Evolutionary conservation across 257 asterid species (phyloP), one percentile per base, ranked within the genome.

Genomic region (Solanum clarkiae): DNA sequence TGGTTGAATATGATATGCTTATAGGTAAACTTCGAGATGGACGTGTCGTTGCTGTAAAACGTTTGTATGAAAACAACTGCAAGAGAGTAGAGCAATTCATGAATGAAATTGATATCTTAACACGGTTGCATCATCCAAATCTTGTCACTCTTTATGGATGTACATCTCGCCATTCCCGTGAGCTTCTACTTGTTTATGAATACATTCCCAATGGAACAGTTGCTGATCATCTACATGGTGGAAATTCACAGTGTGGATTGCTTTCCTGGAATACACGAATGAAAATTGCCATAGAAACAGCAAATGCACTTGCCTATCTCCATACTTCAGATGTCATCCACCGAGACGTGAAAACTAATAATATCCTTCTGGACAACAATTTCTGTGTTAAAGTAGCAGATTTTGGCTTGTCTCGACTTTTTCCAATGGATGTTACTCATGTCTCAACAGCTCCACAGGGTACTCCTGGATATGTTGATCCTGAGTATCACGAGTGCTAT

Each of bases 391-490:
- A 94, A 90, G 98, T 95, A 26, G 98, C 96, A 47, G 98, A 95
- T 84, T 95, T 95, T 62, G 98, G 98, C 71, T 72, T 95, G 24
- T 95, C 98, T 5, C 85, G 98, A 6, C 83, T 90, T 22, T 91
- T 92, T 90, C 98, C 98, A 20, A 84, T n/a, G 3, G 68, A 91
- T n/a, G 94, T 84, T 24, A 94, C 95, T 5, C 98, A 95, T 45
- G 92, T 93, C 82, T 91, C 98, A 16, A 94, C 98, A 4, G 97
- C 98, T 36, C 98, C 98, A 40, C 98, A 95, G 85, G 98, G 98
- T 20, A 94, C 98, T 7, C 98, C 97, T 0, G 97, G 98, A 84
- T 95, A 94, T 32, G 98, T 94, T 1, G 96, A 95, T 86, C 98
- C 98, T 0, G 98, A 94, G 89, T 94, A 95, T 85, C 92, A 94